Evolutionary conservation across 2,329 filamentous ascomycete genomes (phyloP).

Genomic region (Penicillium vulpinum): DNA sequence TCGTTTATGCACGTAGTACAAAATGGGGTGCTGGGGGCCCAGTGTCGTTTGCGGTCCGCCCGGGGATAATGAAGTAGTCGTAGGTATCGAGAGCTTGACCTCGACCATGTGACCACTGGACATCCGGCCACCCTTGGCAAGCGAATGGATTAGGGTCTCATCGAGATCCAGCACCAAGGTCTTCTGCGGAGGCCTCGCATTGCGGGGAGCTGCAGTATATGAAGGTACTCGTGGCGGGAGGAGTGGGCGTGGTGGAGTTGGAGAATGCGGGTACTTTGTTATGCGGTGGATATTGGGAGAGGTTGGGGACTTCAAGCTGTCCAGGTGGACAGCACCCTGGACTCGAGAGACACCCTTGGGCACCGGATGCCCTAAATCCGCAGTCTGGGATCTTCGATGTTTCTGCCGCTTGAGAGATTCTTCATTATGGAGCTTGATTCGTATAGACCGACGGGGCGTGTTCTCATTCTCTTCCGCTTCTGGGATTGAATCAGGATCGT

Average conservation of each 20-base stretch:
- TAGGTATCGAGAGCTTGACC: constrained; percentile 66
- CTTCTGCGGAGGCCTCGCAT: constrained; percentile 67
- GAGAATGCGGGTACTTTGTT: constrained; percentile 87
- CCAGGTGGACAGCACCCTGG: constrained; percentile 61
- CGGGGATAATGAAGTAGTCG: constrained; percentile 38
- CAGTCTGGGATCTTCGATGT: constrained; percentile 35
- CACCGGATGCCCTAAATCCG: constrained; percentile 30
- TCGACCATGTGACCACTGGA: constrained; percentile 98
- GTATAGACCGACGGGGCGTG: constrained; percentile 74
- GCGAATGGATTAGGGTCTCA: constrained; percentile 96
- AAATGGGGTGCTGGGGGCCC: constrained; percentile 88
- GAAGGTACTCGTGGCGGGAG: constrained; percentile 88
- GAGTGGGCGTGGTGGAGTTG: constrained; percentile 82
- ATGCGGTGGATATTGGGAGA: constrained; percentile 70
- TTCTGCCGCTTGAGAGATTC: constrained; percentile 70
- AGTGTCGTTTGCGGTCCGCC: constrained; percentile 63
- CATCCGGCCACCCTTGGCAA: constrained; percentile 94
- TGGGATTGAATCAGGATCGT: constrained; percentile 27
- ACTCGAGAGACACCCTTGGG: constrained; percentile 26
- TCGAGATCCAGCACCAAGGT: constrained; percentile 94
- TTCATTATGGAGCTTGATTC: constrained; percentile 85
- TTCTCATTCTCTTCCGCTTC: constrained; percentile 57
- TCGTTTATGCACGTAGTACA: constrained; percentile 98
- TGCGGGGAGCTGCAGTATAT: constrained; percentile 60
- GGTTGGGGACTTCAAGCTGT: constrained; percentile 89